Evolutionary conservation across 2,329 filamentous ascomycete species (phyloP).

Genomic region (Phyllosticta citribraziliensis): DNA sequence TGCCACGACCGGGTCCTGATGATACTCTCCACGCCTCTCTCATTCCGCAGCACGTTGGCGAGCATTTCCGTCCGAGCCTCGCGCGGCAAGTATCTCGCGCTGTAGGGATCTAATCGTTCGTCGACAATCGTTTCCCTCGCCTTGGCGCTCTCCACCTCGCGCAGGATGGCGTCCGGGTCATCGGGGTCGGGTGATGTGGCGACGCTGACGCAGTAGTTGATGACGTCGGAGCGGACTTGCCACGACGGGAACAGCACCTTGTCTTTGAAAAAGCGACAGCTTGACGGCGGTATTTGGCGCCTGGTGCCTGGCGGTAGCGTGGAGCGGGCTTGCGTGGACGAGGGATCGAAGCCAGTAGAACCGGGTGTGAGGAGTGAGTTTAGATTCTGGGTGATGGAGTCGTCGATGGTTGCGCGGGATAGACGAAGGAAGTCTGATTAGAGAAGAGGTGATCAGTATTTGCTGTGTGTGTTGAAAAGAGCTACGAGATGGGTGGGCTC

Average conservation of each 20-base stretch:
- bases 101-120: conserved; percentile 88
- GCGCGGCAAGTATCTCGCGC: conserved; percentile 65
- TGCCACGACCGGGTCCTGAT: conserved; percentile 76
- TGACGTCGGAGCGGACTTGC: conserved; percentile 70
- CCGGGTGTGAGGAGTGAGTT: conserved; percentile 79
- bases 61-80: conserved; percentile 75
- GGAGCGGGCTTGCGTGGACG: conserved; percentile 58
- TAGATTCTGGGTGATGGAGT: conserved; percentile 85
- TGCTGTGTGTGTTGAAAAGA: background rate
- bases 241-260: conserved; percentile 78
- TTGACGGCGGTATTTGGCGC: conserved; percentile 46
- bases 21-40: conserved; percentile 67
- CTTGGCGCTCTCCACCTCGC: conserved; percentile 59
- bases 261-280: conserved; percentile 66
- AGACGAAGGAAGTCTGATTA: conserved; percentile 78
- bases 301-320: conserved; percentile 38
- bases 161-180: conserved; percentile 64
- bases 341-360: conserved; percentile 63
- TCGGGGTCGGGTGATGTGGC: conserved; percentile 80
- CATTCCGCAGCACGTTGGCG: conserved; percentile 62
- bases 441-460: background rate
- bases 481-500: too few species aligned
- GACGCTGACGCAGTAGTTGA: conserved; percentile 82
- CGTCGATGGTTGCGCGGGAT: conserved; percentile 77
- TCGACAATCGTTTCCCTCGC: conserved; percentile 68